Conservation (phyloP, 192 early-diverging fungal genomes). For the Coemansia sp. region DNA sequence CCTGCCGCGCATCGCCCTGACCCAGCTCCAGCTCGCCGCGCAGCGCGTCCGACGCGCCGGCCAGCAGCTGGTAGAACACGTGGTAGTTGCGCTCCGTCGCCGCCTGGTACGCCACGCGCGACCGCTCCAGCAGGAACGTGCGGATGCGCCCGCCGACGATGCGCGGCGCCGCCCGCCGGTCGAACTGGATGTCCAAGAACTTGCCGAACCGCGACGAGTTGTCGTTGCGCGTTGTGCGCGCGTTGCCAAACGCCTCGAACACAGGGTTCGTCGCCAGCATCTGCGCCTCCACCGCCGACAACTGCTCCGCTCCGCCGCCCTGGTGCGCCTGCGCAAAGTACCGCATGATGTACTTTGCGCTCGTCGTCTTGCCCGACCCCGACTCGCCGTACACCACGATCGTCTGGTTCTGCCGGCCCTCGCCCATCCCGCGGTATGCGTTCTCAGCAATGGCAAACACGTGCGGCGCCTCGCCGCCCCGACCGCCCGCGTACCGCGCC, state of each 20-base stretch:
- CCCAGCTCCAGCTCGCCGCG: constrained; percentile 65
- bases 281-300: constrained; percentile 55
- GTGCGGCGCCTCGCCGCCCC: constrained; percentile 76
- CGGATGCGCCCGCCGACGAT: constrained; percentile 83
- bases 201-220: constrained; percentile 87
- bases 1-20: constrained; percentile 65
- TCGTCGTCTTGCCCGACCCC: constrained; percentile 96
- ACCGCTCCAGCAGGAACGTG: constrained; percentile 86
- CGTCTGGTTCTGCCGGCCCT: constrained; percentile 91
- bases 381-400: constrained; percentile 98
- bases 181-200: constrained; percentile 87
- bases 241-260: constrained; percentile 88
- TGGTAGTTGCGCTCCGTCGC: constrained; percentile 87
- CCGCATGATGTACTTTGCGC: constrained; percentile 97
- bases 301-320: constrained; percentile 49
- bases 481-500: constrained; percentile 82
- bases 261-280: constrained; percentile 71
- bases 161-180: constrained; percentile 64
- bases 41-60: constrained; percentile 71
- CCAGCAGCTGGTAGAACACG: constrained; percentile 94
- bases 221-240: constrained; percentile 69
- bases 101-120: constrained; percentile 65
- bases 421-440: constrained; percentile 92
- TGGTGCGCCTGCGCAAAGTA: constrained; percentile 89
- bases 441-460: constrained; percentile 99